These are phyloP conservation scores for Monocercomonoides exilis DNA, from an alignment of 78 protist genomes.

Conservation along the genomic window DNA sequence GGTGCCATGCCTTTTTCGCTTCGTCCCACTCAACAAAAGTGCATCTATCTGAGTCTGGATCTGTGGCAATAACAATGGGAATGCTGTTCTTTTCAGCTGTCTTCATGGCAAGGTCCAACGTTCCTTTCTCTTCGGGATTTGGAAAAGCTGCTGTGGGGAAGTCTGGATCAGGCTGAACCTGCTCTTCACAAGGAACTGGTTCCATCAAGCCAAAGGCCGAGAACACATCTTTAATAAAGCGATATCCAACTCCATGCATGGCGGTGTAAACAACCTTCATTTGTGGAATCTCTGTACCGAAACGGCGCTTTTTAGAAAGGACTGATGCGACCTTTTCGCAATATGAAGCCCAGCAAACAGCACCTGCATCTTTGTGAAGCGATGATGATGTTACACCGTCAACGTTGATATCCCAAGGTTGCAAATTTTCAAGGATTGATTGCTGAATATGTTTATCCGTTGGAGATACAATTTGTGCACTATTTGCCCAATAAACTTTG, in stretches of 20 bases:
- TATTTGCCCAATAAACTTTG: constrained; percentile 95
- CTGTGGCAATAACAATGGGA: constrained; percentile 85
- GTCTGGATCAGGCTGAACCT: constrained; percentile 81
- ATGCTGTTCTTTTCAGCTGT: constrained; percentile 57
- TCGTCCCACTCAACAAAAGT: constrained; percentile 77
- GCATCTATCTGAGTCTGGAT: constrained; percentile 96
- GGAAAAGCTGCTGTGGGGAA: constrained; percentile 93
- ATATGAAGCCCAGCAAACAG: not conserved
- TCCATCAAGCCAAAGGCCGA: constrained; percentile 33
- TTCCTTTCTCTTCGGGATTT: constrained; percentile 89
- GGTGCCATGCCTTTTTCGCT: constrained; percentile 67
- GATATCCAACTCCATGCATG: constrained; percentile 95
- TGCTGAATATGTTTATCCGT: constrained; percentile 42
- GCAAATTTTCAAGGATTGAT: constrained; percentile 36
- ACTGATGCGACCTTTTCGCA: not conserved
- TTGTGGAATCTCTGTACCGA: not conserved
- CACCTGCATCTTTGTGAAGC: not conserved
- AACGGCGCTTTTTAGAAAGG: not conserved
- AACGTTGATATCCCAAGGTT: constrained; percentile 3
- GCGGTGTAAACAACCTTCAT: constrained; percentile 46
- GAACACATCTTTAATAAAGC: constrained; percentile 37
- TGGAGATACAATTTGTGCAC: constrained; percentile 66
- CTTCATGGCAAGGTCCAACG: constrained; percentile 39
- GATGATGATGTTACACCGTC: not conserved
- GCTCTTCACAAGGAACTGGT: not conserved